Percentiles rank a stretch among this genome's conserved stretches.
phyloP scores from a whole-genome alignment of 163 green algal species.

The Scenedesmus sp. region DNA sequence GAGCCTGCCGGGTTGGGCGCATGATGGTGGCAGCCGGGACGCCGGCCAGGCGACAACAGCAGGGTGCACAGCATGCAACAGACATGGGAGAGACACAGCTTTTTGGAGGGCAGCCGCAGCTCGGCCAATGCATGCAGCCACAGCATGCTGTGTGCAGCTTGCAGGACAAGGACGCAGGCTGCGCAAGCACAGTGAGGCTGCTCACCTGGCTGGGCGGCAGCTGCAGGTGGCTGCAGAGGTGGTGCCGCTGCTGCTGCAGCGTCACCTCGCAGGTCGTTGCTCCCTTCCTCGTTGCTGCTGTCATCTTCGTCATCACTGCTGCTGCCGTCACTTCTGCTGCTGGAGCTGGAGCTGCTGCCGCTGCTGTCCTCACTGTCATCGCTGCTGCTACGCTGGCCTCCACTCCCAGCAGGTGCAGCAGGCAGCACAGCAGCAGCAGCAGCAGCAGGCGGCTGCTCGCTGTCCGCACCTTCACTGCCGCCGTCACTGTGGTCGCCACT shows the following conservation, averaged over 20 bases:
- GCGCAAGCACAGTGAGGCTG: not conserved
- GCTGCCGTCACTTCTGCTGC: not conserved
- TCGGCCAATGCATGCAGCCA: not conserved
- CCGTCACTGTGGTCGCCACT: not conserved
- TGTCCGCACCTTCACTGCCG: not conserved
- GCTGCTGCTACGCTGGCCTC: not conserved
- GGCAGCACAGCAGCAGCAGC: not conserved
- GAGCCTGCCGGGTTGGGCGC: no score
- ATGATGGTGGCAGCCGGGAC: not conserved
- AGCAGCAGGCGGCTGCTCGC: not conserved
- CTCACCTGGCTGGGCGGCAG: not conserved
- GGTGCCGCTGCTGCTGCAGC: not conserved
- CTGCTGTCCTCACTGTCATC: not conserved
- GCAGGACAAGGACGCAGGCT: not conserved
- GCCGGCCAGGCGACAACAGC: not conserved
- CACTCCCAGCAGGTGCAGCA: not conserved
- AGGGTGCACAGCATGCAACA: not conserved
- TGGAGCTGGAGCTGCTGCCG: not conserved
- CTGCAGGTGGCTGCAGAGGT: not conserved
- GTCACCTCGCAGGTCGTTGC: not conserved
- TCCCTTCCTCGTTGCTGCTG: not conserved
- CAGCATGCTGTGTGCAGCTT: no score
- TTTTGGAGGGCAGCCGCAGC: not conserved
- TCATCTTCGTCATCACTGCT: not conserved
- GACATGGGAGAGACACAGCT: no score